Base-by-base conservation (phyloP, 495 filamentous ascomycete species). In the Podospora anserina region DNA sequence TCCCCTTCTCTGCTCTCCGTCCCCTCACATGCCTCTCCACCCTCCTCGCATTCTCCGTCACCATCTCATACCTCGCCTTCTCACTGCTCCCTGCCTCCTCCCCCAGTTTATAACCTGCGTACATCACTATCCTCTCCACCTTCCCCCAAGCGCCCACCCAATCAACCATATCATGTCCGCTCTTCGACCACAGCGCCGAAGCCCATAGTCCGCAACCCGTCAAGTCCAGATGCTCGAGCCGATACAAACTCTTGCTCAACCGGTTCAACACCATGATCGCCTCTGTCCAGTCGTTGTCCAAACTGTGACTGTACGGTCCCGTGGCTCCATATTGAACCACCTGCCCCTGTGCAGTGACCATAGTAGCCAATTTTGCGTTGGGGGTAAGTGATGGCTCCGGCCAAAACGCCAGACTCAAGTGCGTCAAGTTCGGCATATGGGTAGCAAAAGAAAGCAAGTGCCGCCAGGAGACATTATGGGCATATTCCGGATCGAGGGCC, bases 361-460 rank as follows among this genome's bases (percentile, higher is more conserved):
- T 74, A 30, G 83, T 82, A 0, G 83, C 78, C 53, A 83, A 77
- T 59, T 83, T 85, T 2, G 88, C 81, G 67, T 89, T 87, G 5
- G 90, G 90, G 5, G 87, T 90, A 1, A 90, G 75, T 0, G 83
- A 85, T 0, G 93, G 93, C 20, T 84, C 80, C 2, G 93, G 92
- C 93, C 93, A 97, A 75, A 90, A 86, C 0, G 91, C 89, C 4
- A 96, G 80, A 30, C 88, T 92, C 3, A 96, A 84, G 69, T 95
- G 90, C 0, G 92, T 94, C 53, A 95, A 80, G 0, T 80, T 87
- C 0, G 87, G 81, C 0, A 92, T 75, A 61, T 87, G 86, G 0
- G 83, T 77, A 0, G 88, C 80, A n/a, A 94, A 77, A 4, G 80
- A 68, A 15, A 94, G 80, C 26, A 95, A 84, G 6, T 86, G 82